These are phyloP conservation scores for Suillus hirtellus DNA, from an alignment of 768 basidiomycete genomes.

Conservation along the genomic window DNA sequence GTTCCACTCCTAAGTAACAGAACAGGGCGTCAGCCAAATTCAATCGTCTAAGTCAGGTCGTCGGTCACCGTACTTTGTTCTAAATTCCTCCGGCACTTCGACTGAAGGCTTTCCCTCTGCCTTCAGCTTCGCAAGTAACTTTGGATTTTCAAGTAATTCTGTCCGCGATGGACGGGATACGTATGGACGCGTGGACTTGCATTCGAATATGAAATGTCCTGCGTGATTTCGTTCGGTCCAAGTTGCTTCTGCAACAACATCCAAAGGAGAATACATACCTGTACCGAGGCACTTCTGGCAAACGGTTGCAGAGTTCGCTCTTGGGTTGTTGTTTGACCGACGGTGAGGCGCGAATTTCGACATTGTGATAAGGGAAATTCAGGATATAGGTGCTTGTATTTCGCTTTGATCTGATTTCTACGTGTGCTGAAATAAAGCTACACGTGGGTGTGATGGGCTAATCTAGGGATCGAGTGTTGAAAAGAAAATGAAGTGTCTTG, in stretches of 20 bases:
- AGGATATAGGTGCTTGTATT: not conserved
- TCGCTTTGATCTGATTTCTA: not conserved
- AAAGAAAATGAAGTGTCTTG: not conserved
- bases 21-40: conserved; percentile 10
- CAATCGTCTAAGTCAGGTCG: not conserved
- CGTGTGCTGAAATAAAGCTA: not conserved
- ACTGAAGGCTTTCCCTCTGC: conserved; percentile 73
- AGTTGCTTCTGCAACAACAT: conserved; percentile 7
- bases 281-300: conserved; percentile 82
- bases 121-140: conserved; percentile 62
- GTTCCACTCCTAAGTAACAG: conserved; percentile 57
- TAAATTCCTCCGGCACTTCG: conserved; percentile 91
- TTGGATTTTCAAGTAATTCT: conserved; percentile 81
- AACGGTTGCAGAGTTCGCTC: conserved; percentile 63
- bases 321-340: conserved; percentile 59
- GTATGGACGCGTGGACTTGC: conserved; percentile 80
- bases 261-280: conserved; percentile 41
- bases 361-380: conserved; percentile 41
- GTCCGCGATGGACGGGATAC: conserved; percentile 88
- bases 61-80: conserved; percentile 56
- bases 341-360: conserved; percentile 81
- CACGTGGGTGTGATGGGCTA: not conserved
- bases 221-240: conserved; percentile 4
- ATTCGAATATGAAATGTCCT: conserved; percentile 93
- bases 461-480: not conserved